These are phyloP conservation scores for Leishmania major DNA, from an alignment of 208 protist genomes.

Conservation along the genomic window DNA sequence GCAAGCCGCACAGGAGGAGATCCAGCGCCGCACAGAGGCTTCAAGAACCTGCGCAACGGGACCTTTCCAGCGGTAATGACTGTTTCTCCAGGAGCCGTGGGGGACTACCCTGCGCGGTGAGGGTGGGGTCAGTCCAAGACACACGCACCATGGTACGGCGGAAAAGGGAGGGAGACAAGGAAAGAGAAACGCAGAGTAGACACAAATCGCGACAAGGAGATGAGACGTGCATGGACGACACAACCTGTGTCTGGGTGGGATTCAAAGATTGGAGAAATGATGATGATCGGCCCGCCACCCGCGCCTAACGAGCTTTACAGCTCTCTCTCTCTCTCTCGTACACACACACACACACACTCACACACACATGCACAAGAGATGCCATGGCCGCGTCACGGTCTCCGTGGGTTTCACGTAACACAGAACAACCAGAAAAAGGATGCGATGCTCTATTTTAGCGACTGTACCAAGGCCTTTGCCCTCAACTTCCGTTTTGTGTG, in stretches of 20 bases:
- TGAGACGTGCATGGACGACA: not conserved
- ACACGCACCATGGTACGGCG: too few species aligned
- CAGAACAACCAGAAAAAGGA: not conserved
- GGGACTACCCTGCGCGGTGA: not conserved
- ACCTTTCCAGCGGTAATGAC: not conserved
- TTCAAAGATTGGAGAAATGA: not conserved
- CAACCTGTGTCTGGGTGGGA: not conserved
- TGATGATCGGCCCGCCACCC: not conserved
- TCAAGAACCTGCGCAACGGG: not conserved
- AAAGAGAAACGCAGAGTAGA: constrained; percentile 2
- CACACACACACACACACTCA: not conserved
- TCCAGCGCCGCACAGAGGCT: not conserved
- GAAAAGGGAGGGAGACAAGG: not conserved
- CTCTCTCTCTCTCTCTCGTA: not conserved
- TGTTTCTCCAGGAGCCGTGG: not conserved
- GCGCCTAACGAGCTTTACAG: not conserved
- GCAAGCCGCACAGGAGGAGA: not conserved
- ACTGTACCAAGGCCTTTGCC: not conserved
- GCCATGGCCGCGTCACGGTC: not conserved
- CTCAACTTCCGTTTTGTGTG: not conserved
- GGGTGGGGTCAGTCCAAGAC: not conserved
- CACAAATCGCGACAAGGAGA: not conserved
- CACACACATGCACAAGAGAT: not conserved
- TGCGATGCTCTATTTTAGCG: not conserved
- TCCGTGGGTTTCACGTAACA: not conserved